phyloP scores from a whole-genome alignment of 352 stramenopile species.

The Pythium sukuiense region DNA sequence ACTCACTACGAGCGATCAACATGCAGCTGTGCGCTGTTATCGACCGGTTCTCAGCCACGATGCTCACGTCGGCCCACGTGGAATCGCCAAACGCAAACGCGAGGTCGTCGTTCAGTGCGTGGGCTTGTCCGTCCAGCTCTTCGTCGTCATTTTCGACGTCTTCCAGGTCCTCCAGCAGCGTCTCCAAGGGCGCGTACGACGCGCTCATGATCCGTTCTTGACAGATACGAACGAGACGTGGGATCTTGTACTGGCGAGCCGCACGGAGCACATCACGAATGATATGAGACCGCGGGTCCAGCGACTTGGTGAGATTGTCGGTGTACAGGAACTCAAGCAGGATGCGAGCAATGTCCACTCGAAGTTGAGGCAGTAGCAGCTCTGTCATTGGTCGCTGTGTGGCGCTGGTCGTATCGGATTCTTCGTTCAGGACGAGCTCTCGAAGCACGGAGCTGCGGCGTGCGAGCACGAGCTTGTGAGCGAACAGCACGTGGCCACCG shows the following conservation, averaged over 20 bases:
- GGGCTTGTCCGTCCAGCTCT: conserved; percentile 18
- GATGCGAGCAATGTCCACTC: conserved; percentile 48
- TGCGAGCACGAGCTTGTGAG: conserved; percentile 64
- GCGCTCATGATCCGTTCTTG: conserved; percentile 27
- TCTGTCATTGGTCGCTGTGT: conserved; percentile 29
- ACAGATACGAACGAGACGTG: conserved; percentile 43
- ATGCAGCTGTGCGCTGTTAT: conserved; percentile 67
- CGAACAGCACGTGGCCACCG: conserved; percentile 34
- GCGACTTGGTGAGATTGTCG: conserved; percentile 49
- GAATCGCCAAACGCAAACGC: conserved; percentile 46
- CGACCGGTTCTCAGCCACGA: conserved; percentile 44
- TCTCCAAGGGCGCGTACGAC: conserved; percentile 19
- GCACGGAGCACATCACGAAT: conserved; percentile 60
- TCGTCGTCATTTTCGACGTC: background rate
- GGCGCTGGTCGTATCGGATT: conserved; percentile 17
- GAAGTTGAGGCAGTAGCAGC: conserved; percentile 49
- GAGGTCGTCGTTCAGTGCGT: conserved; percentile 44
- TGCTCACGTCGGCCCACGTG: conserved; percentile 48
- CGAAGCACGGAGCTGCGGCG: conserved; percentile 50
- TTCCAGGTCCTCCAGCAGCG: conserved; percentile 11
- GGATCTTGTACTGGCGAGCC: conserved; percentile 43
- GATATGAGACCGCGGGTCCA: conserved; percentile 52
- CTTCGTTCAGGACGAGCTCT: conserved; percentile 54
- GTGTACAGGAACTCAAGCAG: conserved; percentile 79
- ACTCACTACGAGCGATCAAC: conserved; percentile 60